These are phyloP conservation scores for Saitozyma podzolica DNA, from an alignment of 768 basidiomycete genomes.

Conservation along the genomic window DNA sequence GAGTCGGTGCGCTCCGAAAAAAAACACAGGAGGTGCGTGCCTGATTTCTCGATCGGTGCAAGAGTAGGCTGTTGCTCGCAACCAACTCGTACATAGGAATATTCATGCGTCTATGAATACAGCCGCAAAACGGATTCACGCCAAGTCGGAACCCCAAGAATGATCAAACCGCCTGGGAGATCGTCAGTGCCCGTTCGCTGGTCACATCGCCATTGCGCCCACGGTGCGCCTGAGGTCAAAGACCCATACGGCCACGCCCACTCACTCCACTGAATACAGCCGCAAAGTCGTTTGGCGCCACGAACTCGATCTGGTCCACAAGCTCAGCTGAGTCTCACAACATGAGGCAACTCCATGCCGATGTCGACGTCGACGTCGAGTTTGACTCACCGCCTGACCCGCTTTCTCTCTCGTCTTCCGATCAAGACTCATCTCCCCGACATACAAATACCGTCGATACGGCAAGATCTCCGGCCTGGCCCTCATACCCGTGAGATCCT, in stretches of 20 bases:
- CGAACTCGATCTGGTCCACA: slow-evolving; percentile 17
- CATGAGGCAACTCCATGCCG: background rate
- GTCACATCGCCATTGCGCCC: background rate
- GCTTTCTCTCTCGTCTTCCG: slow-evolving; percentile 10
- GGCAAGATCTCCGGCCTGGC: slow-evolving; percentile 18
- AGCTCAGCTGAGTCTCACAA: background rate
- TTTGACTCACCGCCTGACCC: slow-evolving; percentile 13
- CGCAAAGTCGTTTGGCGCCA: slow-evolving; percentile 23
- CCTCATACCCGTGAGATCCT: slow-evolving; percentile 28
- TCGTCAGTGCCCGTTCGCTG: background rate
- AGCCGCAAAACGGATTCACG: no score
- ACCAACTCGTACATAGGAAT: no score
- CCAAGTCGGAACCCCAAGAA: no score
- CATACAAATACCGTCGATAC: slow-evolving; percentile 31
- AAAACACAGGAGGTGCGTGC: no score
- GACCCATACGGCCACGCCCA: slow-evolving; percentile 1
- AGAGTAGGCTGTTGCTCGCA: no score
- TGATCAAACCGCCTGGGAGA: background rate
- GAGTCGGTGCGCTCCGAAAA: no score
- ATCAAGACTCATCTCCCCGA: slow-evolving; percentile 21
- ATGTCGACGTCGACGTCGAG: no score
- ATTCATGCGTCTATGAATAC: no score
- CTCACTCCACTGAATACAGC: slow-evolving; percentile 31
- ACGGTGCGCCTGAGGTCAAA: background rate
- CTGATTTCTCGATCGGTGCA: no score